Evolutionary conservation across 805 yeast species (phyloP), one percentile per base, ranked within the genome.

Genomic region (Schwanniomyces occidentalis): DNA sequence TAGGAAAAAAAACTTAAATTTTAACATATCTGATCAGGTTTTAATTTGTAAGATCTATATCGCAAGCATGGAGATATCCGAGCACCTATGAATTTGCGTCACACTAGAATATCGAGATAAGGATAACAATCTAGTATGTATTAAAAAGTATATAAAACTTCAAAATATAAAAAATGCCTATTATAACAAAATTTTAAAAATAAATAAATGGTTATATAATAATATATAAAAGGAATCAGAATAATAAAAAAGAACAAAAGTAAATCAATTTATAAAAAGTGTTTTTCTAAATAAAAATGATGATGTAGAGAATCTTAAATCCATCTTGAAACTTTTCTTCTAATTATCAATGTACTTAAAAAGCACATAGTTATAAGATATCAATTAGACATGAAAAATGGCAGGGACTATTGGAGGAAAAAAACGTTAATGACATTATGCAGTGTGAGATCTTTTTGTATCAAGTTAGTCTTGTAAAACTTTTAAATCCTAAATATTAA

Each of bases 401-500:
- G 22, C 9, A 12, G 17, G 23, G 30, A 17, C 30, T 27, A 16
- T 27, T 27, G 9, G 22, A 9, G 7, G 22, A 10, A 7, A 27
- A 27, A 31, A 24, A 24, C 27, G 25, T 31, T 18, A 24, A 24
- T 32, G 29, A 32, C 24, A 24, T 24, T 34, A 34, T 34, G 38
- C 38, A 34, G 30, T 34, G 28, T 34, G 37, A 27, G 8, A 31
- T 30, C 20, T 30, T 9, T 16, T 19, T 20, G 21, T 27, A 20
- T 27, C 12, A 15, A 18, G 31, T 16, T 15, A 16, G 12, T 13
- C 12, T 6, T 16, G 16, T 17, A 16, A 12, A 17, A 10, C 22
- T 14, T 22, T 27, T 10, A 27, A 24, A 24, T 14, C 13, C 41
- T 54, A 58, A 45, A 59, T 56, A 52, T 60, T 60, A 46, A 67